Conservation (phyloP, 805 yeast genomes). For the Kodamaea neixiangensis region DNA sequence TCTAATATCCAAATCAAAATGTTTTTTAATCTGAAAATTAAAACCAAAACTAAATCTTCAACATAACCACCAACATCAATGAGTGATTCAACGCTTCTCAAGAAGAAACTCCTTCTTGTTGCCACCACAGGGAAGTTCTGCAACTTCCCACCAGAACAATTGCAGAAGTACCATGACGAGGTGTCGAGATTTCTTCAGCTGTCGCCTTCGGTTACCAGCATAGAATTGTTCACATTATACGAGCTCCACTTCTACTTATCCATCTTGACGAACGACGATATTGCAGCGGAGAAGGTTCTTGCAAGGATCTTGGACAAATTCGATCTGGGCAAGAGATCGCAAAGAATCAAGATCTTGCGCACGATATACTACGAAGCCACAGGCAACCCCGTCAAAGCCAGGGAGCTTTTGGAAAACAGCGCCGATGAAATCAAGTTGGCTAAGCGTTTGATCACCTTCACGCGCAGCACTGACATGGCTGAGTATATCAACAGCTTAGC, state of each 20-base stretch:
- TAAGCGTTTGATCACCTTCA: constrained; percentile 38
- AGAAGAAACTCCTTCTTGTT: constrained; percentile 51
- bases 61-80: neutral
- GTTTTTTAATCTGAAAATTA: neutral
- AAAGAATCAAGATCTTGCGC: constrained; percentile 56
- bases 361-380: constrained; percentile 60
- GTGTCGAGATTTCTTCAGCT: constrained; percentile 36
- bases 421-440: constrained; percentile 40
- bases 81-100: constrained; percentile 16
- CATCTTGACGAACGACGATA: constrained; percentile 60
- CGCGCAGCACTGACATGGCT: constrained; percentile 28
- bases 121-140: constrained; percentile 54
- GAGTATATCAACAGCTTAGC: constrained; percentile 58
- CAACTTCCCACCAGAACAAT: constrained; percentile 47
- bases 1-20: no score
- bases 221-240: constrained; percentile 54
- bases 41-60: neutral
- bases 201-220: constrained; percentile 39
- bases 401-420: constrained; percentile 26
- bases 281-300: constrained; percentile 67
- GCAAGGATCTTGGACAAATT: constrained; percentile 70
- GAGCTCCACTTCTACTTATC: constrained; percentile 74
- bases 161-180: constrained; percentile 39
- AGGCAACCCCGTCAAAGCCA: constrained; percentile 35
- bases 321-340: constrained; percentile 45